Percentiles rank a stretch among this genome's conserved stretches.
Conservation (phyloP, 345 rosid genomes). For the Conringia planisiliqua region DNA sequence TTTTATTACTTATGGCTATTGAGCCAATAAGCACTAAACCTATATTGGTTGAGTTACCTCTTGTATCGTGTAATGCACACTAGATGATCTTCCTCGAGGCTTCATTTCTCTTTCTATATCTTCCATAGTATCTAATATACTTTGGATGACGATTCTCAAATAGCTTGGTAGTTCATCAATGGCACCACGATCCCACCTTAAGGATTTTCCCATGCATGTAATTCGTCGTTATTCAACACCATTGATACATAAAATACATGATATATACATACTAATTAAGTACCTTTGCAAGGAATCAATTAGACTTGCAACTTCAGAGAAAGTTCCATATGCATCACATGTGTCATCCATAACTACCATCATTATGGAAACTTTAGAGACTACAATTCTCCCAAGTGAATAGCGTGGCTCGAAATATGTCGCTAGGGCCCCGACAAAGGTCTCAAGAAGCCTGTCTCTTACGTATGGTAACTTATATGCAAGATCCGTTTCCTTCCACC, state of each 20-base stretch:
- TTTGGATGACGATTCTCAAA: background rate
- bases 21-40: background rate
- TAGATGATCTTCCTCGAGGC: background rate
- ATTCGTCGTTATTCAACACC: background rate
- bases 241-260: background rate
- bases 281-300: background rate
- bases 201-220: background rate
- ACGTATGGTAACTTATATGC: background rate
- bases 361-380: background rate
- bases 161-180: background rate
- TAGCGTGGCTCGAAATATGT: constrained; percentile 1
- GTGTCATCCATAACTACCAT: background rate
- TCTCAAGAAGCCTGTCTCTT: background rate
- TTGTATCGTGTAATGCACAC: background rate
- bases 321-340: constrained; percentile 8
- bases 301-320: background rate
- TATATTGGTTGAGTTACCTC: background rate
- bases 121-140: background rate
- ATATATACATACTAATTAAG: background rate
- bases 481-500: constrained; percentile 3
- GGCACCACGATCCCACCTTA: background rate
- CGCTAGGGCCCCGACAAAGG: background rate
- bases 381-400: constrained; percentile 1
- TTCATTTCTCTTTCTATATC: background rate
- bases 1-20: background rate